Conservation (phyloP, 1,139 yeast genomes). For the Pichia sp. region DNA sequence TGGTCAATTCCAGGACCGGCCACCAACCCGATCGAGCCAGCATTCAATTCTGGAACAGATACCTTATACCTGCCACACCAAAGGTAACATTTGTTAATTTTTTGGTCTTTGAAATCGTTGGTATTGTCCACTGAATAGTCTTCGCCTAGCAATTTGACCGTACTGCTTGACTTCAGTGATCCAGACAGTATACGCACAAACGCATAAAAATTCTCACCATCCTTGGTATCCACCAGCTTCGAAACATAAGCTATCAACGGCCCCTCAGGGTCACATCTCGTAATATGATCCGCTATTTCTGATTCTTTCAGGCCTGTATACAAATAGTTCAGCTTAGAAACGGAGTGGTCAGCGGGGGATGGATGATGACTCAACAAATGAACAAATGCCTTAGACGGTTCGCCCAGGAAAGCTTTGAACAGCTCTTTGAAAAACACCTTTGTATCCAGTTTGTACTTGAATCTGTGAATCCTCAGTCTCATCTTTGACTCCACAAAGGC, state of each 20-base stretch:
- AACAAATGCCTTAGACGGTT: constrained; percentile 41
- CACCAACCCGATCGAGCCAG: constrained; percentile 62
- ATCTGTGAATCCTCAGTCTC: constrained; percentile 32
- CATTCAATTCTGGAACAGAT: constrained; percentile 43
- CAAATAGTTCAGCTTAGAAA: constrained; percentile 18
- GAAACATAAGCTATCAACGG: constrained; percentile 51
- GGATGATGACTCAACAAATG: constrained; percentile 37
- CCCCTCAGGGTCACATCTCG: constrained; percentile 30
- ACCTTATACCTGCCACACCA: constrained; percentile 68
- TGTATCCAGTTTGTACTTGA: constrained; percentile 42
- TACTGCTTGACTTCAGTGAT: constrained; percentile 36
- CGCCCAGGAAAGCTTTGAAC: constrained; percentile 46
- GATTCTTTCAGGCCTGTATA: constrained; percentile 13
- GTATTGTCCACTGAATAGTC: constrained; percentile 42
- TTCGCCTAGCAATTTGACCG: constrained; percentile 53
- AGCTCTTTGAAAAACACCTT: constrained; percentile 49
- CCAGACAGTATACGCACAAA: constrained; percentile 62
- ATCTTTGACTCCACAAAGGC: constrained; percentile 39
- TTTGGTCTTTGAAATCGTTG: constrained; percentile 36
- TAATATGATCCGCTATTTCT: constrained; percentile 15
- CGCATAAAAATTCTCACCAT: constrained; percentile 40
- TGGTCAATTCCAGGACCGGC: constrained; percentile 48
- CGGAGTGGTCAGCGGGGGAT: constrained; percentile 33
- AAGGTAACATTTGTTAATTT: constrained; percentile 40
- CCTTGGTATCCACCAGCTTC: constrained; percentile 49